A percentile compares a stretch with the other conserved stretches of the same genome.
Evolutionary conservation across 257 asterid genomes (phyloP).

Genomic region (Lithospermum erythrorhizon): DNA sequence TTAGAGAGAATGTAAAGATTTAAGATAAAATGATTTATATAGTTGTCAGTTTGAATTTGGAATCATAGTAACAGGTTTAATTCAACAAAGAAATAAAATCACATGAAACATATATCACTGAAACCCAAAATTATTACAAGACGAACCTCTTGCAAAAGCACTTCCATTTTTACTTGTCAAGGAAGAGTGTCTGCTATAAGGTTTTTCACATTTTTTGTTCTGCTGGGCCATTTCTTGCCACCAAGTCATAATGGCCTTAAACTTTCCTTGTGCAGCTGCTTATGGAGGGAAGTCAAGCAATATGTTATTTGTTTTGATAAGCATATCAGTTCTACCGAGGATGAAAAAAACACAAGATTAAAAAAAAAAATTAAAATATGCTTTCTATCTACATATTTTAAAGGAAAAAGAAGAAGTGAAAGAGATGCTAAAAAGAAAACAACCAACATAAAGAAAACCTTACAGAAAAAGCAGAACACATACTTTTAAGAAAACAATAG

Average conservation of each 20-base stretch:
- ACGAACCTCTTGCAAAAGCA: slow-evolving; percentile 48
- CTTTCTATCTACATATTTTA: too few species aligned
- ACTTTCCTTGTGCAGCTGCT: slow-evolving; percentile 58
- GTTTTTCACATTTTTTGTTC: slow-evolving; percentile 45
- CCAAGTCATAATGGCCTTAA: slow-evolving; percentile 90
- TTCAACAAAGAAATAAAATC: background rate
- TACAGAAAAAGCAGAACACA: too few species aligned
- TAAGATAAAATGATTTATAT: too few species aligned
- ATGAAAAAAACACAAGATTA: too few species aligned
- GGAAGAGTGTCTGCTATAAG: slow-evolving; percentile 19
- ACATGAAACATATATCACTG: slow-evolving; percentile 5
- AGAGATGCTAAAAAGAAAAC: too few species aligned
- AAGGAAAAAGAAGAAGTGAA: background rate
- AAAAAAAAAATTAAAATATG: too few species aligned
- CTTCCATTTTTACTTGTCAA: slow-evolving; percentile 25
- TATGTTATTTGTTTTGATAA: background rate
- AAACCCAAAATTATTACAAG: background rate
- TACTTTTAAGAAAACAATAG: too few species aligned
- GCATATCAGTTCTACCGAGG: too few species aligned
- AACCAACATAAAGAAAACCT: too few species aligned
- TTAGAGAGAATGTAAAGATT: too few species aligned
- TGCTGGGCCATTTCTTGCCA: slow-evolving; percentile 98
- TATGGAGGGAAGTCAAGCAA: slow-evolving; percentile 7
- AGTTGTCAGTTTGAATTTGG: slow-evolving; percentile 3
- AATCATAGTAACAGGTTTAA: background rate